Base-by-base conservation (phyloP, 192 early-diverging fungal species). In the Funneliformis mosseae region DNA sequence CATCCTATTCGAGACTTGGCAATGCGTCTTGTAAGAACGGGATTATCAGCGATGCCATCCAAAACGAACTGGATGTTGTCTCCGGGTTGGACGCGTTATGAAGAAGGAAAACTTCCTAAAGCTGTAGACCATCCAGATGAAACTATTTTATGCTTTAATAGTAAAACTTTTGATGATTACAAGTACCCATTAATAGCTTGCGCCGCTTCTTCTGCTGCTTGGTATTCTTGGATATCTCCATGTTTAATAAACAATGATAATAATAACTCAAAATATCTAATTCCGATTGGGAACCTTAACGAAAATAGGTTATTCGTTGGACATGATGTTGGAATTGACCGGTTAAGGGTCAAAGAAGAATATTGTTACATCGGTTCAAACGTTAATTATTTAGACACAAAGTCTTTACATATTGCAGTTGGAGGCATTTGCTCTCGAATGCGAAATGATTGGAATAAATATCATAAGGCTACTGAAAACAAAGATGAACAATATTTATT, bases 181-280 rank as follows among this genome's bases (percentile, higher is more conserved):
- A 92, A 89, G 39, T 95, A 88, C 55, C 93, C 97, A 18, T 86
- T 94, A 5, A 86, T 99, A 77, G 98, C 98, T 0, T 88, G 89
- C 4, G 98, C 96, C 0, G 88, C 87, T 21, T 94, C 95, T 1
- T 72, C 79, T 10, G 82, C 86, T 23, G 89, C 90, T 7, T 99
- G 98, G 98, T 99, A 98, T 83, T 85, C 90, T 27, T 99, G 97
- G 97, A 88, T 93, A 21, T 94, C 96, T 23, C 96, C 97, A n/a
- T 91, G 91, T 80, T 80, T 97, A 23, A 67, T 82, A 27, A 77
- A 80, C 21, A 81, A 82, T 38, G 81, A 82, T 46, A n/a, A 38
- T 23, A 8, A 81, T 38, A n/a, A 72, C 11, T 23, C 68, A 55
- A 62, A 12, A 48, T 42, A 25, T 66, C 42, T 86, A 8, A 59